A percentile compares a stretch with the other conserved stretches of the same genome.
phyloP scores from a whole-genome alignment of 2,329 filamentous ascomycete genomes.

The Thermoascus crustaceus region DNA sequence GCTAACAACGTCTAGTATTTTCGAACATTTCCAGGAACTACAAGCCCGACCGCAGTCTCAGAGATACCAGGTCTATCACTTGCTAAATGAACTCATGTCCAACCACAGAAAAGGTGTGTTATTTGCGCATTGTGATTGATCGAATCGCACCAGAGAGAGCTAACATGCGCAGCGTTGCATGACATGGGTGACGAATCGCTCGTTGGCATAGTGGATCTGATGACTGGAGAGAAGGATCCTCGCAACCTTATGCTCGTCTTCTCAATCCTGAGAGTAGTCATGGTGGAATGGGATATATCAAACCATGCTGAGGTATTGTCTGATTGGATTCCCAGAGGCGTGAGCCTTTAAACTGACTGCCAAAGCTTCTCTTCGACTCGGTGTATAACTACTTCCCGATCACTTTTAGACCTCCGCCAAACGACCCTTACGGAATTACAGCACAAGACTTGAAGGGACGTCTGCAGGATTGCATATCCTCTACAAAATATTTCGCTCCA shows the following conservation, averaged over 20 bases:
- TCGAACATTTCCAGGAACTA: slow-evolving; percentile 48
- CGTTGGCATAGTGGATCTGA: slow-evolving; percentile 54
- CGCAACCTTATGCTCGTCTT: slow-evolving; percentile 64
- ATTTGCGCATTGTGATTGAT: not conserved
- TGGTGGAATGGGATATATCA: slow-evolving; percentile 59
- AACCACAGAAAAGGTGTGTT: slow-evolving; percentile 49
- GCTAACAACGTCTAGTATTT: slow-evolving; percentile 37
- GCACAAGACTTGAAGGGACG: slow-evolving; percentile 60
- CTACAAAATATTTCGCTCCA: slow-evolving; percentile 55
- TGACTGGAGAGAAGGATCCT: slow-evolving; percentile 61
- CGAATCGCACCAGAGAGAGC: slow-evolving; percentile 1
- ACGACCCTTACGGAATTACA: slow-evolving; percentile 62
- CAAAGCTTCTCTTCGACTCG: slow-evolving; percentile 52
- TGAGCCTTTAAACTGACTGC: slow-evolving; percentile 11
- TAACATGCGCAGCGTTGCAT: slow-evolving; percentile 38
- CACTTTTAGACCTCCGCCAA: slow-evolving; percentile 60
- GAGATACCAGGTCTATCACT: slow-evolving; percentile 53
- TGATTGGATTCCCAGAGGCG: not conserved
- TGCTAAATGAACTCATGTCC: slow-evolving; percentile 55
- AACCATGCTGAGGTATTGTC: slow-evolving; percentile 48
- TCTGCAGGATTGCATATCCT: slow-evolving; percentile 55
- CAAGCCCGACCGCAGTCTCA: slow-evolving; percentile 56
- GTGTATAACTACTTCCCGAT: slow-evolving; percentile 68
- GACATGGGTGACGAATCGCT: slow-evolving; percentile 54
- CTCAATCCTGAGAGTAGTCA: slow-evolving; percentile 57